Evolutionary conservation across 257 asterid species (phyloP).

Genomic region (Scutellaria barbata): DNA sequence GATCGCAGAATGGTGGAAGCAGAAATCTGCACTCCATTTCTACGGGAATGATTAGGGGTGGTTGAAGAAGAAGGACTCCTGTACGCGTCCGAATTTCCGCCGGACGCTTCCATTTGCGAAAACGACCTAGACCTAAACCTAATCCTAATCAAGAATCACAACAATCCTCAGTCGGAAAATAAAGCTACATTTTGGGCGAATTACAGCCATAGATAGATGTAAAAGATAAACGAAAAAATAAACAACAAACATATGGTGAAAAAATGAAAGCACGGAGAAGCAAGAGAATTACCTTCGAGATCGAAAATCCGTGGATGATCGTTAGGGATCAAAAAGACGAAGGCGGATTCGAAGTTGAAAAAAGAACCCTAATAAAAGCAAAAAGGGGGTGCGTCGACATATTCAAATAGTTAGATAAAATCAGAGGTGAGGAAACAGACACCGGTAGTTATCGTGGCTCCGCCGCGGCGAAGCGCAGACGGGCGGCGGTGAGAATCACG

Average conservation of each 20-base stretch:
- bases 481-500: constrained; percentile 32
- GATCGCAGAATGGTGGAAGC: constrained; percentile 66
- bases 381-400: constrained; percentile 23
- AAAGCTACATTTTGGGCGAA: not conserved
- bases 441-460: constrained; percentile 22
- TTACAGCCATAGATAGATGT: not conserved
- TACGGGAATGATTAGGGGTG: constrained; percentile 47
- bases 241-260: not conserved
- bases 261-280: not conserved
- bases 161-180: constrained; percentile 16
- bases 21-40: constrained; percentile 58
- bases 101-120: constrained; percentile 77
- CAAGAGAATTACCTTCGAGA: constrained; percentile 45
- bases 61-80: constrained; percentile 47
- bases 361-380: constrained; percentile 37
- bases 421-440: constrained; percentile 12
- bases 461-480: constrained; percentile 37
- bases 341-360: constrained; percentile 14
- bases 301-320: constrained; percentile 66
- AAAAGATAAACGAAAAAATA: not conserved
- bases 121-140: constrained; percentile 64
- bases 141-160: constrained; percentile 45
- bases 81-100: constrained; percentile 67
- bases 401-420: constrained; percentile 23
- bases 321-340: constrained; percentile 26